Evolutionary conservation across 163 green algal genomes (phyloP).

Genomic region (Trebouxiophyceae sp.): DNA sequence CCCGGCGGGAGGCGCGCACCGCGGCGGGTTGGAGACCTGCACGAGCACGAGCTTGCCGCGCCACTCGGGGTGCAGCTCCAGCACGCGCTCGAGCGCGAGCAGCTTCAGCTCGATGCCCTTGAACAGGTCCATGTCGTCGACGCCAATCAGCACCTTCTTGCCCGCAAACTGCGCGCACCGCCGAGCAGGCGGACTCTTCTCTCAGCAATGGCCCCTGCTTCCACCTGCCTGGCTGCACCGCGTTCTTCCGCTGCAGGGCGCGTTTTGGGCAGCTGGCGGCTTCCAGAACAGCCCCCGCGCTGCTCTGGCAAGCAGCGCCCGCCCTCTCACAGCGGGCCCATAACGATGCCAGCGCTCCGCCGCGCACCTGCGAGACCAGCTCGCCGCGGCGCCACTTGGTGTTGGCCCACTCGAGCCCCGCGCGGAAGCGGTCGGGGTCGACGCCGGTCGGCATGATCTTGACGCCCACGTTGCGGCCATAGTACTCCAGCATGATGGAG

Average conservation of each 20-base stretch:
- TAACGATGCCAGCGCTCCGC: no score
- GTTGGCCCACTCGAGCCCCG: conserved; percentile 74
- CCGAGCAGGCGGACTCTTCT: no score
- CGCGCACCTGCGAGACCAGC: conserved; percentile 47
- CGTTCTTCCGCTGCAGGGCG: no score
- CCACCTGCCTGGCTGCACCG: no score
- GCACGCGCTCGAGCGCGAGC: conserved; percentile 76
- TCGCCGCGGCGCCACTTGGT: conserved; percentile 87
- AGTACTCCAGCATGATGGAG: conserved; percentile 94
- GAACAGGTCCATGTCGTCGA: conserved; percentile 98
- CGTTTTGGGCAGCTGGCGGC: no score
- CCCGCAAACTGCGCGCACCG: conserved; percentile 57
- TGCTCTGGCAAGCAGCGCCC: no score
- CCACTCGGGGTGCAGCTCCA: conserved; percentile 84
- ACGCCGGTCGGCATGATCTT: conserved; percentile 98
- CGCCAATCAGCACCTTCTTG: conserved; percentile 77
- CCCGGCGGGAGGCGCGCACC: conserved; percentile 24
- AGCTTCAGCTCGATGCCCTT: conserved; percentile 99
- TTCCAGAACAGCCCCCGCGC: no score
- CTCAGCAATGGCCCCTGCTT: no score
- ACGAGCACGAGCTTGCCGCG: conserved; percentile 78
- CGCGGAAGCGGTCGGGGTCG: conserved; percentile 74
- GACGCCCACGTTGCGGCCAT: conserved; percentile 87
- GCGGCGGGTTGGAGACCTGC: conserved; percentile 65
- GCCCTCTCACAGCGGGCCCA: no score